These are phyloP conservation scores for Jasminum sambac DNA, from an alignment of 257 asterid genomes.

Conservation along the genomic window DNA sequence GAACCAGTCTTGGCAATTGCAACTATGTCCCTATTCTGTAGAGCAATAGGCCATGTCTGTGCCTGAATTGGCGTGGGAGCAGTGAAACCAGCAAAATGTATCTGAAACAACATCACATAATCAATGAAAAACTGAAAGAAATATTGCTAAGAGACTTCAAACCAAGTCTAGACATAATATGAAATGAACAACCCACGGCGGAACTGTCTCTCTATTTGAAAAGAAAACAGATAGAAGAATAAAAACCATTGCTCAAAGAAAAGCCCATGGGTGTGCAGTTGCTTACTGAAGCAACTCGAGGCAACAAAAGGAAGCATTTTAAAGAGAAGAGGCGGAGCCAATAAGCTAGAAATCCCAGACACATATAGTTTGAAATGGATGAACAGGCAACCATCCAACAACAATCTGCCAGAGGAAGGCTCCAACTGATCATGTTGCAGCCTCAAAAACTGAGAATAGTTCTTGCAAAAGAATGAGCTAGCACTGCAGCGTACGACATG, in stretches of 20 bases:
- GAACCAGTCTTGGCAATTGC: slow-evolving; percentile 99
- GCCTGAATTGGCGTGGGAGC: slow-evolving; percentile 98
- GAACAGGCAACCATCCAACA: slow-evolving; percentile 80
- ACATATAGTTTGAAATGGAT: slow-evolving; percentile 76
- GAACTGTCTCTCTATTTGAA: slow-evolving; percentile 26
- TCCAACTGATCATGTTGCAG: slow-evolving; percentile 95
- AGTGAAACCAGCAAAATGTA: slow-evolving; percentile 79
- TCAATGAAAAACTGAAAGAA: slow-evolving; percentile 24
- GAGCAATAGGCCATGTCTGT: slow-evolving; percentile 94
- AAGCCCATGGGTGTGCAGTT: slow-evolving; percentile 66
- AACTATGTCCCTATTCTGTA: slow-evolving; percentile 78
- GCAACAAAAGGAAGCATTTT: slow-evolving; percentile 85
- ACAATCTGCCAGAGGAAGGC: slow-evolving; percentile 79
- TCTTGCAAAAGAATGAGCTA: slow-evolving; percentile 77
- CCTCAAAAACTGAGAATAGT: slow-evolving; percentile 88
- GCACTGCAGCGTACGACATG: slow-evolving; percentile 99
- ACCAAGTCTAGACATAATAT: slow-evolving; percentile 21
- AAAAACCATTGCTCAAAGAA: slow-evolving; percentile 47
- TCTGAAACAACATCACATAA: slow-evolving; percentile 50
- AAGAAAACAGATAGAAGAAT: slow-evolving; percentile 16
- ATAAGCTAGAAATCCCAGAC: slow-evolving; percentile 82
- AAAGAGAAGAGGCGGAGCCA: slow-evolving; percentile 84
- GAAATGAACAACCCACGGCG: slow-evolving; percentile 16
- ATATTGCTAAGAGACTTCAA: slow-evolving; percentile 18
- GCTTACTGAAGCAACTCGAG: slow-evolving; percentile 99